Evolutionary conservation across 306 rosid genomes (phyloP).

Genomic region (Gynostemma pentaphyllum): DNA sequence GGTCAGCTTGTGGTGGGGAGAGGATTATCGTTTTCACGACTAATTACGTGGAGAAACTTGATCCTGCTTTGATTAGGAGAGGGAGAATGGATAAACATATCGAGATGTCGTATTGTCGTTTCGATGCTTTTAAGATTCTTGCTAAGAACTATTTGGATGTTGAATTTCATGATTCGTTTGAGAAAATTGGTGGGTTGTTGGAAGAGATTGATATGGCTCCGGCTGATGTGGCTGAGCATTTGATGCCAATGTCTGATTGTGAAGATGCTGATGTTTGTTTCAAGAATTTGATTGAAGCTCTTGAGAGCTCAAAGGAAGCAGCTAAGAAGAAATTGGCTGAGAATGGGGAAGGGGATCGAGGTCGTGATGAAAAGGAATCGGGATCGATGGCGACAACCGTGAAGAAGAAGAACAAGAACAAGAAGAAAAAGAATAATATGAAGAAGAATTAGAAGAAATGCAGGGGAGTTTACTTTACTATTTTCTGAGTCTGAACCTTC

Average conservation of each 20-base stretch:
- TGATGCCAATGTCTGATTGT: conserved; percentile 40
- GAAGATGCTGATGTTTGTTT: conserved; percentile 30
- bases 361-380: no score
- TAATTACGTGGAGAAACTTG: conserved; percentile 48
- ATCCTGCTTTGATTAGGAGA: conserved; percentile 48
- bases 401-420: no score
- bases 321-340: conserved; percentile 16
- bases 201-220: conserved; percentile 35
- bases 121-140: conserved; percentile 48
- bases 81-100: conserved; percentile 77
- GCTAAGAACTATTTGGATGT: conserved; percentile 51
- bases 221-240: conserved; percentile 64
- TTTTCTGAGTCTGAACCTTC: no score
- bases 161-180: conserved; percentile 28
- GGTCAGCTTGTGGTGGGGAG: conserved; percentile 78
- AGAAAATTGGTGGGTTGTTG: conserved; percentile 20
- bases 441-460: no score
- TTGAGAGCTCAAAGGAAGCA: conserved; percentile 28
- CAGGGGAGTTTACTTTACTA: no score
- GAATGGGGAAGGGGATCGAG: no score
- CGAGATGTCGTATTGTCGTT: conserved; percentile 48
- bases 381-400: no score
- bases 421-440: no score
- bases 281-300: conserved; percentile 35
- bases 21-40: conserved; percentile 54